These are phyloP conservation scores for Scedosporium apiospermum DNA, from an alignment of 2,329 filamentous ascomycete species.

Conservation along the genomic window DNA sequence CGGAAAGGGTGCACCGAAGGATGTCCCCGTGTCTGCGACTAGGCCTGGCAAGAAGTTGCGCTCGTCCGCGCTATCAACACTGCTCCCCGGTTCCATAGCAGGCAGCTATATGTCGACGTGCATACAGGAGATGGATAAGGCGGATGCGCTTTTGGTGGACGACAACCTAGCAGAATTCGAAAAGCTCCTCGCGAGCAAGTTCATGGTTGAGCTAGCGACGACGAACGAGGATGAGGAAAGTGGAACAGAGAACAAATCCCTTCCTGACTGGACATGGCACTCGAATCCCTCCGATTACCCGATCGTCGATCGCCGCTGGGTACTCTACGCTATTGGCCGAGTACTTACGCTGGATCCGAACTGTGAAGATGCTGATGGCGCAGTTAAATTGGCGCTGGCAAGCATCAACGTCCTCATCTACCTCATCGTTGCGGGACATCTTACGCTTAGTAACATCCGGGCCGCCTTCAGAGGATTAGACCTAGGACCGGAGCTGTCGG, in stretches of 20 bases:
- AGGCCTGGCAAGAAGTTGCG: not conserved
- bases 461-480: conserved; percentile 45
- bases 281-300: conserved; percentile 34
- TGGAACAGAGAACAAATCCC: conserved; percentile 14
- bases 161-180: conserved; percentile 42
- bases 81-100: conserved; percentile 39
- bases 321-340: conserved; percentile 53
- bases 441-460: conserved; percentile 49
- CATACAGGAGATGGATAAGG: conserved; percentile 31
- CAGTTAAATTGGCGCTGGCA: conserved; percentile 25
- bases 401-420: conserved; percentile 48
- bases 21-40: conserved; percentile 11
- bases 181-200: conserved; percentile 35
- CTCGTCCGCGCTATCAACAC: conserved; percentile 20
- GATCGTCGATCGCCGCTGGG: conserved; percentile 54
- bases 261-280: conserved; percentile 43
- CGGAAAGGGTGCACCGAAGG: conserved; percentile 47
- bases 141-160: conserved; percentile 36
- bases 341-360: conserved; percentile 46
- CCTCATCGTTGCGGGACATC: conserved; percentile 49
- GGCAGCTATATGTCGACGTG: conserved; percentile 38
- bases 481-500: conserved; percentile 29
- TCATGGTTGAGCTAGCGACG: conserved; percentile 29
- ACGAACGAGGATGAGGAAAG: conserved; percentile 11
- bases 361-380: conserved; percentile 22